Percentiles rank a stretch among this genome's conserved stretches.
Evolutionary conservation across 164 flowering plant genomes (phyloP).

Genomic region (Taxillus chinensis): DNA sequence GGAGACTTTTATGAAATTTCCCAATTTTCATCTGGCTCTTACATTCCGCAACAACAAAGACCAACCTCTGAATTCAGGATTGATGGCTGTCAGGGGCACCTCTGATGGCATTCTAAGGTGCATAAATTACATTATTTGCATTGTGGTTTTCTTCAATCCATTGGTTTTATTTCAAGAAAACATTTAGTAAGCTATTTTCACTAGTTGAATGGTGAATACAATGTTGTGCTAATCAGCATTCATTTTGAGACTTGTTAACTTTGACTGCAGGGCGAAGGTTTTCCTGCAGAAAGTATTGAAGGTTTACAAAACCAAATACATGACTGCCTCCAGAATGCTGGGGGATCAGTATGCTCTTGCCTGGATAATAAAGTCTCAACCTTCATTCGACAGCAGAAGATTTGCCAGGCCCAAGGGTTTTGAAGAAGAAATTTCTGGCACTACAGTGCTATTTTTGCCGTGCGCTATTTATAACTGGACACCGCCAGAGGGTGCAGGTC

Average conservation of each 20-base stretch:
- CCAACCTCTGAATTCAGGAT: slow-evolving; percentile 95
- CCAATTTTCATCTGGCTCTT: slow-evolving; percentile 70
- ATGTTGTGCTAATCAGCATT: not conserved
- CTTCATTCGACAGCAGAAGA: slow-evolving; percentile 51
- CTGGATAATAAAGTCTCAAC: slow-evolving; percentile 66
- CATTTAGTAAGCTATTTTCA: no score
- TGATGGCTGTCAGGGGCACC: slow-evolving; percentile 87
- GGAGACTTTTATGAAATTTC: slow-evolving; percentile 41
- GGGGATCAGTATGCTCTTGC: slow-evolving; percentile 95
- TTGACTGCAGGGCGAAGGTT: slow-evolving; percentile 50
- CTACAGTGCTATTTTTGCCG: slow-evolving; percentile 71
- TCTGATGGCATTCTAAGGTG: slow-evolving; percentile 60
- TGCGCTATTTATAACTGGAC: slow-evolving; percentile 89
- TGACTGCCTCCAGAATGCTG: slow-evolving; percentile 85
- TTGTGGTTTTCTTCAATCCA: not conserved
- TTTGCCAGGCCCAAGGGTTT: slow-evolving; percentile 54
- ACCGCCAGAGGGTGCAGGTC: slow-evolving; percentile 97
- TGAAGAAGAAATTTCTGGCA: slow-evolving; percentile 40
- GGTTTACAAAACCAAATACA: slow-evolving; percentile 53
- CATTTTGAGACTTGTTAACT: not conserved
- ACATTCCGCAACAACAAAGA: slow-evolving; percentile 91
- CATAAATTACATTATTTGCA: not conserved
- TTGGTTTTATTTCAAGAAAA: not conserved
- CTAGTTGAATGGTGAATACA: not conserved
- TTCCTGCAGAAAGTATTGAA: slow-evolving; percentile 62